Percentiles rank a stretch among this genome's conserved stretches.
Evolutionary conservation across 148 eudicot species (phyloP).

Genomic region (Heliosperma pusillum): DNA sequence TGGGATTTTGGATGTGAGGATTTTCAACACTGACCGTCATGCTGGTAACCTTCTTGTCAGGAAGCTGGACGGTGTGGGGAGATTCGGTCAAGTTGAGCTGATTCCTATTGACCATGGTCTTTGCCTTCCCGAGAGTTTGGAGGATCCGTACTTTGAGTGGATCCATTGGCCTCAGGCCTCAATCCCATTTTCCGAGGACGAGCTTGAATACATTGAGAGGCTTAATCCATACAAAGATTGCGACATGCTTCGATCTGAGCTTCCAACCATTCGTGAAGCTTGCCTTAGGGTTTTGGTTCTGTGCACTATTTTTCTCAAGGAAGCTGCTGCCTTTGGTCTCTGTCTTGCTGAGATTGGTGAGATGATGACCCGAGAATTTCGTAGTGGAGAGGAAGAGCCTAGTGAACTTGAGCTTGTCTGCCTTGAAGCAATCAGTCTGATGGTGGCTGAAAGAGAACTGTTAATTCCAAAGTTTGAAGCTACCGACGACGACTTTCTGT

Average conservation of each 20-base stretch:
- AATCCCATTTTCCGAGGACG: slow-evolving; percentile 88
- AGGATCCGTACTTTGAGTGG: slow-evolving; percentile 99
- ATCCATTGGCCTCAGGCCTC: slow-evolving; percentile 99
- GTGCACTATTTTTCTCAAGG: slow-evolving; percentile 83
- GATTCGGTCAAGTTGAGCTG: slow-evolving; percentile 86
- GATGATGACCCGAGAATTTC: slow-evolving; percentile 96
- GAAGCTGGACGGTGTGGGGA: slow-evolving; percentile 70
- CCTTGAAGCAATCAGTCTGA: slow-evolving; percentile 67
- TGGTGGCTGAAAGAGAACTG: slow-evolving; percentile 53
- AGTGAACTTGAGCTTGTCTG: slow-evolving; percentile 88
- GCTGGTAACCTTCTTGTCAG: slow-evolving; percentile 85
- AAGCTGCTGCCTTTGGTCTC: slow-evolving; percentile 80
- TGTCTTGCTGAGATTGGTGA: slow-evolving; percentile 98
- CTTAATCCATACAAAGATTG: slow-evolving; percentile 67
- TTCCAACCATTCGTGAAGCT: slow-evolving; percentile 92
- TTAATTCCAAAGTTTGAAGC: slow-evolving; percentile 39
- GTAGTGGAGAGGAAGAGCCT: slow-evolving; percentile 86
- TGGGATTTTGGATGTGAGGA: slow-evolving; percentile 89
- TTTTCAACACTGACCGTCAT: slow-evolving; percentile 89
- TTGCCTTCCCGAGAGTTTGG: slow-evolving; percentile 85
- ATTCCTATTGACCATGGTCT: slow-evolving; percentile 97
- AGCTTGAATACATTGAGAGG: slow-evolving; percentile 64
- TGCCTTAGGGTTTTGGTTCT: slow-evolving; percentile 72
- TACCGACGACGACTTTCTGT: slow-evolving; percentile 49
- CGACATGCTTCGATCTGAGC: slow-evolving; percentile 76